Evolutionary conservation across 139 green algal species (phyloP), one percentile per base, ranked within the genome.

Genomic region (Micractinium sp.): DNA sequence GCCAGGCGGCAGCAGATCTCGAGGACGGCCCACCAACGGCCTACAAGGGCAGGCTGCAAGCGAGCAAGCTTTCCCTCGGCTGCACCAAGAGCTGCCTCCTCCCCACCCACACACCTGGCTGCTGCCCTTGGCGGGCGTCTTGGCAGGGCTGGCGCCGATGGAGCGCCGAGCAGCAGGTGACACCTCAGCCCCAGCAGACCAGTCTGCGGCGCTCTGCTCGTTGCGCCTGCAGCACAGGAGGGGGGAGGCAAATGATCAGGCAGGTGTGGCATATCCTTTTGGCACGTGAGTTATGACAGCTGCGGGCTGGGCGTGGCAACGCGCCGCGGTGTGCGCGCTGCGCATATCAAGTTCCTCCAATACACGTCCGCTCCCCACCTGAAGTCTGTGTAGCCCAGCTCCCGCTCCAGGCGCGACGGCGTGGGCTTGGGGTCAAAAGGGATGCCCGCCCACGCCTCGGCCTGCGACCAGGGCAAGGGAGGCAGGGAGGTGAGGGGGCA

Each of bases 361-460:
- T n/a, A n/a, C n/a, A n/a, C n/a, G n/a, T n/a, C n/a, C n/a, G n/a
- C n/a, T n/a, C 63, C 63, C 63, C 63, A 71, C 63, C 22, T 71
- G 63, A 71, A 71, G 36, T 66, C 83, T 20, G 83, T 66, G 67
- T 63, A 66, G 66, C 83, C 83, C 31, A 87, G 83, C 38, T 87
- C 83, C 1, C 83, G 83, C 67, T 87, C 83, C 83, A 87, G 38
- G 27, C 83, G 83, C 14, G 83, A 53, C 16, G 83, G 83, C 15
- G 66, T 87, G 83, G 67, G 83, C 83, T 87, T 87, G 67, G 83
- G 83, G 83, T 87, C 83, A 81, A 87, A 87, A 0, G 83, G 83
- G 67, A 87, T 87, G 83, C 83, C 83, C 12, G 33, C 83, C 83
- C 83, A 87, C 9, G 66, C 67, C 83, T 87, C 83, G 0, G 83